Conservation (phyloP, 73 alveolate species). For the Paramecium biaurelia region DNA sequence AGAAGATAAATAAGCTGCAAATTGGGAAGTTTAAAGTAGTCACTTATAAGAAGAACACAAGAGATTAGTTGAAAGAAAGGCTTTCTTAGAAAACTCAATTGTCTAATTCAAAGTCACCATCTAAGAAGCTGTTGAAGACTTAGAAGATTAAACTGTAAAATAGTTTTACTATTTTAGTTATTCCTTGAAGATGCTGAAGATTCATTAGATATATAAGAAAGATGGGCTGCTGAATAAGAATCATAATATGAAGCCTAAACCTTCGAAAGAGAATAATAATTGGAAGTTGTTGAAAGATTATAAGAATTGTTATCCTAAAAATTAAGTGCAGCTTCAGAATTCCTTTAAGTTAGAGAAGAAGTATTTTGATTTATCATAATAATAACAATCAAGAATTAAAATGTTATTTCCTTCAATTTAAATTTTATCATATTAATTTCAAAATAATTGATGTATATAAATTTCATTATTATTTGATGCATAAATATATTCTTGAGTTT, state of each 20-base stretch:
- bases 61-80: conserved; percentile 44
- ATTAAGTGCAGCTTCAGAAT: conserved; percentile 15
- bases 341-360: conserved; percentile 34
- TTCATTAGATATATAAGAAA: conserved; percentile 8
- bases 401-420: background rate
- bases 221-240: conserved; percentile 45
- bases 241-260: conserved; percentile 35
- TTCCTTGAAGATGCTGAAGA: conserved; percentile 63
- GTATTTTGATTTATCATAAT: conserved; percentile 1
- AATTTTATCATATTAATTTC: background rate
- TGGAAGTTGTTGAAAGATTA: conserved; percentile 21
- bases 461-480: background rate
- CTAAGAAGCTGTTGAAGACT: conserved; percentile 54
- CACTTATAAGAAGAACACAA: conserved; percentile 44
- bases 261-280: conserved; percentile 23
- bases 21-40: background rate
- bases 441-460: background rate
- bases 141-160: conserved; percentile 40
- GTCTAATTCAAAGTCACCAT: conserved; percentile 45
- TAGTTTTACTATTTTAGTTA: background rate
- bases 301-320: conserved; percentile 7
- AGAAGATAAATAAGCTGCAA: conserved; percentile 30
- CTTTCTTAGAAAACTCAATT: conserved; percentile 17
- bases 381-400: background rate
- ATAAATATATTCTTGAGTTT: background rate